Percentiles rank a stretch among this genome's conserved stretches.
Evolutionary conservation across 768 basidiomycete species (phyloP).

Genomic region (Lentinula sp.): DNA sequence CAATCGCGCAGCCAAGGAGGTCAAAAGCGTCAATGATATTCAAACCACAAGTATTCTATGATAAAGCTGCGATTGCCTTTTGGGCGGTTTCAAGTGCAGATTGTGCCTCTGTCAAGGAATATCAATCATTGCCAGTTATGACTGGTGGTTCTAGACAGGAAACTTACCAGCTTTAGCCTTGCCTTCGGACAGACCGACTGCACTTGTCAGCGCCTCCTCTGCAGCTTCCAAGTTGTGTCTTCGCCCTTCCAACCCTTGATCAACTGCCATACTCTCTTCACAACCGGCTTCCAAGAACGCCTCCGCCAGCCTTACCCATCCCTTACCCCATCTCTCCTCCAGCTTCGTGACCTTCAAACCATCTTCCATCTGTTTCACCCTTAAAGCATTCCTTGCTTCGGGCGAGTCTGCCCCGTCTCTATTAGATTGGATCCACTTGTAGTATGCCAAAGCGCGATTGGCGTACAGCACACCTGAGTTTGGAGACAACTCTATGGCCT

Average conservation of each 20-base stretch:
- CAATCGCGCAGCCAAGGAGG: too few relatives aligned
- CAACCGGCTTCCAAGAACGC: not conserved
- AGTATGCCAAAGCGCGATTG: constrained; percentile 5
- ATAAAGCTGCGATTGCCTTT: constrained; percentile 10
- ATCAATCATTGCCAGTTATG: not conserved
- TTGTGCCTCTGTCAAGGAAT: constrained; percentile 1
- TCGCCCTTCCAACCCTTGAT: not conserved
- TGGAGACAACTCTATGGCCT: constrained; percentile 3
- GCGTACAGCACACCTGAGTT: constrained; percentile 4
- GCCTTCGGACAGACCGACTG: not conserved
- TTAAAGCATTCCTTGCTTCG: not conserved
- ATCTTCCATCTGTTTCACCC: constrained; percentile 3
- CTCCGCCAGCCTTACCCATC: constrained; percentile 5
- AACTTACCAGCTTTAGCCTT: constrained; percentile 2
- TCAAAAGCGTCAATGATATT: too few relatives aligned
- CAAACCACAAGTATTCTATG: too few relatives aligned
- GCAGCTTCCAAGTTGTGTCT: not conserved
- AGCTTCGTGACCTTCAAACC: not conserved
- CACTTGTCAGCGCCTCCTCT: constrained; percentile 3
- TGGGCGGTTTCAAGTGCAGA: constrained; percentile 13
- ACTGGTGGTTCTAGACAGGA: not conserved
- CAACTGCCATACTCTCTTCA: not conserved
- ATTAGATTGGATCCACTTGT: not conserved
- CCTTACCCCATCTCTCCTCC: constrained; percentile 7
- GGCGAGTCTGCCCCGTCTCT: not conserved